Base-by-base conservation (phyloP, 164 flowering plant species). In the Annona squamosa region DNA sequence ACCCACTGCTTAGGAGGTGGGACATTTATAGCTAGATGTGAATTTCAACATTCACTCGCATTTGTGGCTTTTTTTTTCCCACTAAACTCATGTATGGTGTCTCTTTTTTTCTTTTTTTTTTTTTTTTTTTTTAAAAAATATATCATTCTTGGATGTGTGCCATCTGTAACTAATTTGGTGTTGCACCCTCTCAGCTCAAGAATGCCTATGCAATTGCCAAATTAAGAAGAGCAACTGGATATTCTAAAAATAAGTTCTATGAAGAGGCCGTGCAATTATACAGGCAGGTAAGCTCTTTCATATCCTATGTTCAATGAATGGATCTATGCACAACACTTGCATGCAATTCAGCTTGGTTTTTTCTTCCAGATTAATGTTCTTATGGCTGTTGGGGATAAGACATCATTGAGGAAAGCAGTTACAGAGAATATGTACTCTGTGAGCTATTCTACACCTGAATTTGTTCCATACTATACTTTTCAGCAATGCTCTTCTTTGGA, bases 371-470 rank as follows among this genome's bases (percentile, higher is more conserved):
- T 93, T 83, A 93, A 89, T 79, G 80, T 80, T 72, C 80, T 81
- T 18, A 78, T 91, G 68, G 97, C 97, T 62, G 81, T 79, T 75
- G 97, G 98, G 26, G 95, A 90, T 79, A 91, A 91, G 76, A 82
- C 78, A 71, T 62, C 82, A 46, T 72, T 96, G 71, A 85, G 99
- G 86, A 96, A 93, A 80, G 69, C 74, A 65, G 95, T 91, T 69
- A 93, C 99, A 56, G 99, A 96, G 85, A 85, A 80, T 3, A 90
- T 91, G 97, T 92, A 81, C 75, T 96, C 99, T 64, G 99, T 96
- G 89, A 73, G 97, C 68, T 74, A 68, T 72, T 71, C 3, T 64
- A 7, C 48, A 18, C 12, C 52, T 16, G 70, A 26, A 42, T 12
- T 69, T 46, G n/a, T 48, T 48, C 17, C 18, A 12, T 9, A 10